Percentiles rank a stretch among this genome's conserved stretches.
phyloP scores from a whole-genome alignment of 2,329 filamentous ascomycete genomes.

The Neophaeococcomyces aloes region DNA sequence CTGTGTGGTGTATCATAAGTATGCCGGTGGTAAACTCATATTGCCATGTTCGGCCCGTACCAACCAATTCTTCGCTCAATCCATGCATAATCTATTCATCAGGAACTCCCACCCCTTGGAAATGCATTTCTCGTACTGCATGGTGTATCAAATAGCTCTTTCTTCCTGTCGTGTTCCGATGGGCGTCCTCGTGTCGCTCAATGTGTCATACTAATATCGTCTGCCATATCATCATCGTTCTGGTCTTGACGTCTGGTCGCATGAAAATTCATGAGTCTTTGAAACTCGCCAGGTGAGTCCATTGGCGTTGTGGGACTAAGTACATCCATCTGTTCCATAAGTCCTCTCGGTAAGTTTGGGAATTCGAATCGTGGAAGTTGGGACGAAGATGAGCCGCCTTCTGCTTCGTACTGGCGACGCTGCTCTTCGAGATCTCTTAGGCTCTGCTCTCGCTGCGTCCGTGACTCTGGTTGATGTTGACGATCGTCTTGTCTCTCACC shows the following conservation, averaged over 20 bases:
- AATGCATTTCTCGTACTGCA: conserved; percentile 2
- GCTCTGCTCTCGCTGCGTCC: conserved; percentile 14
- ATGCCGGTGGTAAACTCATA: too few relatives aligned
- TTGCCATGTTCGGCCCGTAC: too few relatives aligned
- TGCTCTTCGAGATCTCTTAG: conserved; percentile 18
- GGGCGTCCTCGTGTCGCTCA: conserved; percentile 2
- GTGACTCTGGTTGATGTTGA: conserved; percentile 15
- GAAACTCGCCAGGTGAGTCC: conserved; percentile 4
- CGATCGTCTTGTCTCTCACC: conserved; percentile 13
- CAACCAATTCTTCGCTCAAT: too few relatives aligned
- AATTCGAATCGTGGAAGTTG: conserved; percentile 8
- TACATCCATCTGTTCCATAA: conserved; percentile 15
- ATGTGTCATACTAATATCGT: conserved; percentile 20
- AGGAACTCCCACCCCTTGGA: too few relatives aligned
- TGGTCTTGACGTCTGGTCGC: background rate
- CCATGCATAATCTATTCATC: too few relatives aligned
- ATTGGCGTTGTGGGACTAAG: conserved; percentile 9
- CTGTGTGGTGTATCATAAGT: too few relatives aligned
- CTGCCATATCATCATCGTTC: conserved; percentile 7
- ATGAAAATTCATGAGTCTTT: background rate
- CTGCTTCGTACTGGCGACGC: conserved; percentile 9
- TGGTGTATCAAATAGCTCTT: conserved; percentile 1
- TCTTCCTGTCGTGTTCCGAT: background rate
- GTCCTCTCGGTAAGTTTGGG: conserved; percentile 14
- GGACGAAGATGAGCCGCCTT: background rate